A percentile compares a stretch with the other conserved stretches of the same genome.
These are phyloP conservation scores for Aspergillus tanneri DNA, from an alignment of 2,329 filamentous ascomycete genomes.

Conservation along the genomic window DNA sequence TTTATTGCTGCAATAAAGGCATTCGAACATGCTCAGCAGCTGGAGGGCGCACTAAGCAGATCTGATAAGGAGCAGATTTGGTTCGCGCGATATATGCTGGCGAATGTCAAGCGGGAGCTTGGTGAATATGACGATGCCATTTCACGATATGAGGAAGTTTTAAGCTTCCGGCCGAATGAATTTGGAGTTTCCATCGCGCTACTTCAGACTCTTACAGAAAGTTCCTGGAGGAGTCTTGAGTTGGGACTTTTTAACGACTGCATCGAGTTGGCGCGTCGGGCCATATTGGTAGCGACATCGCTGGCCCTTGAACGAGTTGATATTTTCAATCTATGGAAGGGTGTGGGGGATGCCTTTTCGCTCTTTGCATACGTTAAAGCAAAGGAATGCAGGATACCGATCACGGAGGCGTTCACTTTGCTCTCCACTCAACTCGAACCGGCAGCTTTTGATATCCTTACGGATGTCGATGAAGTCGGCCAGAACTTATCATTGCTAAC, in stretches of 20 bases:
- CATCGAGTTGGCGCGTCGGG: slow-evolving; percentile 65
- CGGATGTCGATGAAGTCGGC: slow-evolving; percentile 67
- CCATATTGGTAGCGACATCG: slow-evolving; percentile 64
- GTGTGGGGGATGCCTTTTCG: slow-evolving; percentile 81
- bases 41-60: slow-evolving; percentile 62
- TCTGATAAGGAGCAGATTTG: slow-evolving; percentile 69
- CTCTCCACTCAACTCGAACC: slow-evolving; percentile 53
- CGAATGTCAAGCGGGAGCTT: slow-evolving; percentile 88
- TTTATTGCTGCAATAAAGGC: slow-evolving; percentile 94
- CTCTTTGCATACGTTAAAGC: slow-evolving; percentile 78
- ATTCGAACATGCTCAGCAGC: slow-evolving; percentile 76
- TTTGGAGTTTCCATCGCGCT: slow-evolving; percentile 85
- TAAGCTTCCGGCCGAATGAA: slow-evolving; percentile 67
- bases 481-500: slow-evolving; percentile 38
- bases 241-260: slow-evolving; percentile 86
- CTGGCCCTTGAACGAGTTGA: slow-evolving; percentile 62
- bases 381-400: slow-evolving; percentile 63
- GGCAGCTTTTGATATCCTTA: slow-evolving; percentile 61
- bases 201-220: slow-evolving; percentile 84
- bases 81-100: slow-evolving; percentile 97
- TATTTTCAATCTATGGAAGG: slow-evolving; percentile 95
- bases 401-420: slow-evolving; percentile 55
- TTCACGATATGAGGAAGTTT: slow-evolving; percentile 69
- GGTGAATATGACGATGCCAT: slow-evolving; percentile 87
- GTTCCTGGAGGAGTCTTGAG: slow-evolving; percentile 71